Base-by-base conservation (phyloP, 495 filamentous ascomycete species). In the Tuber melanosporum region DNA sequence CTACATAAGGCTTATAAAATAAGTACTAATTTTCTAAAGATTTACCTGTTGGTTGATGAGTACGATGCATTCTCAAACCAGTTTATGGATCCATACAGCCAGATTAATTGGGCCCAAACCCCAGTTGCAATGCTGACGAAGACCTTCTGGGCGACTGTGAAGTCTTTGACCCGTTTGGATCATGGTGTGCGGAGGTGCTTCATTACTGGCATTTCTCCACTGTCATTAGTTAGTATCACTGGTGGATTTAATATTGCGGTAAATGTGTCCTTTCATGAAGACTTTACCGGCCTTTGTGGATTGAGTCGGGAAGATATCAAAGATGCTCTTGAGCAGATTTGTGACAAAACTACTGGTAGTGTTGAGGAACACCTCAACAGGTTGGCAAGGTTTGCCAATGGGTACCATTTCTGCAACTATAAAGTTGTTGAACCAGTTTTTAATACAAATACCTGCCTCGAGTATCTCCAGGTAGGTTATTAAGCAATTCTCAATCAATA, bases 1-100 rank as follows among this genome's bases (percentile, higher is more conserved):
- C 19, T 6, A 6, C 3, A 1, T 10, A 20, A 8, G 14, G 2
- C 1, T 46, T 22, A 7, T n/a, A 7, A 41, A 39, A 22, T 10
- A 9, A 41, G 6, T 71, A 70, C 44, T 71, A 41, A 41, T 39
- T 2, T 10, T 47, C 42, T 36, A 6, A 47, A 75, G 8, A 44
- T 71, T 47, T 77, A 77, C 15, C 42, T 77, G 2, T 43, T 76
- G 14, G 70, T 41, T 15, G 71, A 62, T n/a, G 72, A 75, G 32
- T 70, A 70, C 42, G 75, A 77, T 42, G 32, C 57, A 1, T 77
- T 77, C 32, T 45, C 32, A 9, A 75, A 75, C 22, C 15, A 43
- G 39, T 46, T 70, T 19, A 22, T 77, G 20, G 71, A 75, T 49
- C 49, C 72, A 0, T 32, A 42, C 42, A 17, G 17, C 41, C 20